Base-by-base conservation (phyloP, 2,329 filamentous ascomycete species). In the Cadophora sp. region DNA sequence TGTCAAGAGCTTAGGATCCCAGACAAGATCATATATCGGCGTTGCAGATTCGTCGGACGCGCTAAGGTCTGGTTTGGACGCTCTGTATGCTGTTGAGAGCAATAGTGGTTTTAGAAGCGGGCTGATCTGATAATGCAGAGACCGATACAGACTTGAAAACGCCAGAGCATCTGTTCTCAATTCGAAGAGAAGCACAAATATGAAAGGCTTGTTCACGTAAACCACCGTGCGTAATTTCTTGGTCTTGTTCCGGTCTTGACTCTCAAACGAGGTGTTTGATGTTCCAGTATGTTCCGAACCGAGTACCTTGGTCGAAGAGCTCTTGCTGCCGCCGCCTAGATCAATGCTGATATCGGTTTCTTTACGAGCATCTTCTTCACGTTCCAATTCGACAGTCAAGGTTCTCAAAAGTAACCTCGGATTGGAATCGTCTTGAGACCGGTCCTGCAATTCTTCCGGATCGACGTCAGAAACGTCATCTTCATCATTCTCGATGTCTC, bases 161-260 rank as follows among this genome's bases (percentile, higher is more conserved):
- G 84, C 84, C 1, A 90, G 78, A 1, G 87, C 86, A 64, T 87
- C 83, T 7, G 90, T 90, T 58, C 83, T 83, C 51, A 85, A 81
- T 59, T 85, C 80, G 78, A 95, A 95, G 4, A 96, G 81, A 69
- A 96, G 90, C 1, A 90, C 87, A 77, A 92, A 94, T 59, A 95
- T 86, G 79, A 95, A 95, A 0, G 92, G 92, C 27, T 85, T 86
- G 77, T 89, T 88, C 56, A 90, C 86, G 76, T 94, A 94, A 61
- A 94, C 86, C 7, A 94, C 85, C 1, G 92, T 89, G 0, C 90
- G 87, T 51, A 94, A 78, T 73, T 85, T 87, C 68, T 83, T 82
- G 1, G 82, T 80, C 74, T 86, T 87, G 76, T 85, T 86, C 67
- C 81, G 79, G 71, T 87, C 85, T 71, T 86, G 86, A 68, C 78